Evolutionary conservation across 164 flowering plant genomes (phyloP).

Genomic region (Liriodendron chinense): DNA sequence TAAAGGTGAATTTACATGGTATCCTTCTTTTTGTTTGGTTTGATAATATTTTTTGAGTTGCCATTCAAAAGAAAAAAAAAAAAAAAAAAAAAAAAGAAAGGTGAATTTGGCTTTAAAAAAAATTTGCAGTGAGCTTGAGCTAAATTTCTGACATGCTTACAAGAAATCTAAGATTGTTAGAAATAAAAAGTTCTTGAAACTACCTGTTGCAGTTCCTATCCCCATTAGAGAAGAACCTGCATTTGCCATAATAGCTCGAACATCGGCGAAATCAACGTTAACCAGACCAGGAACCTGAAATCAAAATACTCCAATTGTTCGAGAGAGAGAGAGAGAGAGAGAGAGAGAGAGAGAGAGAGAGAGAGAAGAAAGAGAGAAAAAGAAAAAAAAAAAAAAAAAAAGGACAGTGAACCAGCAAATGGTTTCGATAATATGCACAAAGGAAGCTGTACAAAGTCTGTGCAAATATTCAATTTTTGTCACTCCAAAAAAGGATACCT

Average conservation of each 20-base stretch:
- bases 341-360: too few relatives aligned
- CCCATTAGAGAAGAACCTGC: conserved; percentile 85
- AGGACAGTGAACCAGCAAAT: neutral
- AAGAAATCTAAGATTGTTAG: neutral
- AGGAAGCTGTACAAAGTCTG: neutral
- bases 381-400: too few relatives aligned
- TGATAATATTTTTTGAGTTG: too few relatives aligned
- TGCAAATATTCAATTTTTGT: too few relatives aligned
- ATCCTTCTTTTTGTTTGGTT: neutral
- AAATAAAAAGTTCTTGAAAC: conserved; percentile 6
- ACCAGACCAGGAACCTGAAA: conserved; percentile 70
- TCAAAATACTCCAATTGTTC: neutral
- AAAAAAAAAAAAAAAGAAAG: too few relatives aligned
- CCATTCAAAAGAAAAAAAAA: neutral
- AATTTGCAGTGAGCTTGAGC: neutral
- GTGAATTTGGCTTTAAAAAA: too few relatives aligned
- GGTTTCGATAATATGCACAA: neutral
- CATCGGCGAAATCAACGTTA: conserved; percentile 86
- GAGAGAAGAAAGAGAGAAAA: too few relatives aligned
- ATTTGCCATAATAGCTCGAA: conserved; percentile 78
- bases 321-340: too few relatives aligned
- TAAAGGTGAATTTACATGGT: neutral
- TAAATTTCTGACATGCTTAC: neutral
- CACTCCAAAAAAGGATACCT: too few relatives aligned
- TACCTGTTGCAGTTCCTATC: conserved; percentile 81